Conservation (phyloP, 495 filamentous ascomycete genomes). For the Xylaria venustula region DNA sequence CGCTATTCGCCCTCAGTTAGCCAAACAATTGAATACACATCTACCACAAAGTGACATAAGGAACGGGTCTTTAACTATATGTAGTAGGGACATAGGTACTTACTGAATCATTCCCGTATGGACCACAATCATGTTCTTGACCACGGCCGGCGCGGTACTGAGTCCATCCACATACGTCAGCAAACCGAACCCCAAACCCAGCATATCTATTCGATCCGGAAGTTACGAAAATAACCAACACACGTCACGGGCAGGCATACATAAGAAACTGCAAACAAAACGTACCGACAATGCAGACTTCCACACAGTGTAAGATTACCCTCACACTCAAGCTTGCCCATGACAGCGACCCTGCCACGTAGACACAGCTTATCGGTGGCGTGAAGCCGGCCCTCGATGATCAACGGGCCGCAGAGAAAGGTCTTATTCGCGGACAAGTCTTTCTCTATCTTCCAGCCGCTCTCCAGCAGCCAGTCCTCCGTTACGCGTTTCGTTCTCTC, state of each 20-base stretch:
- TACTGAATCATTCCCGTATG: neutral
- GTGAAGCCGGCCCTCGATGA: neutral
- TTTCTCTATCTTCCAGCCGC: neutral
- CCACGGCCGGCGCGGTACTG: neutral
- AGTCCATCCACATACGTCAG: neutral
- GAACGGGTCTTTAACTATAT: too few species aligned
- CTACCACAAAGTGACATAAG: neutral
- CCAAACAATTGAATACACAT: neutral
- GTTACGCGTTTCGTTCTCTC: too few species aligned
- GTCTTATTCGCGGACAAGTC: neutral
- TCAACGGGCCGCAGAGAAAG: neutral
- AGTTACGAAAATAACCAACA: neutral
- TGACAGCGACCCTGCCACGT: neutral
- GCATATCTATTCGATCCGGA: neutral
- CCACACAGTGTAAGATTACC: neutral
- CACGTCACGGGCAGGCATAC: too few species aligned
- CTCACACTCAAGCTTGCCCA: neutral
- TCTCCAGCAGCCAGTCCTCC: neutral
- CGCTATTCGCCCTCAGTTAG: neutral
- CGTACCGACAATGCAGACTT: neutral
- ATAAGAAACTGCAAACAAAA: neutral
- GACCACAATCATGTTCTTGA: slow-evolving; percentile 2
- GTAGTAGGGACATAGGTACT: too few species aligned
- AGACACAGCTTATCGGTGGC: slow-evolving; percentile 2
- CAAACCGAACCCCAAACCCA: neutral